Percentiles rank a stretch among this genome's conserved stretches.
Conservation (phyloP, 2,329 filamentous ascomycete species). For the Sclerotinia borealis region DNA sequence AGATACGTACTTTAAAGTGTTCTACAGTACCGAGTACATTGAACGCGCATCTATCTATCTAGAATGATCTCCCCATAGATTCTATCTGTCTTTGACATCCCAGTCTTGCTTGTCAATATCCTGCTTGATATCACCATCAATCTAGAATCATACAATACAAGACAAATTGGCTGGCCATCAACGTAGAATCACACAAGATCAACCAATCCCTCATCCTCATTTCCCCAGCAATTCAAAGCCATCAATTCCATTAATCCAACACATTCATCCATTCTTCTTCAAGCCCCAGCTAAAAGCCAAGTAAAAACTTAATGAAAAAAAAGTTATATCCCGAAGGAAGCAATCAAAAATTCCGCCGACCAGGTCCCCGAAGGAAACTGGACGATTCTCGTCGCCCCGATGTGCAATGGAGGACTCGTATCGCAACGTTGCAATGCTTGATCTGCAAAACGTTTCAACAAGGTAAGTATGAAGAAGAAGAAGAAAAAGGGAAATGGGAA, state of each 20-base stretch:
- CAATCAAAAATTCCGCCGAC: slow-evolving; percentile 35
- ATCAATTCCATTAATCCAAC: no score
- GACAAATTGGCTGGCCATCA: no score
- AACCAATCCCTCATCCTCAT: background rate
- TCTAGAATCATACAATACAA: no score
- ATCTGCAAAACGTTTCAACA: slow-evolving; percentile 26
- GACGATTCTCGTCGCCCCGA: slow-evolving; percentile 42
- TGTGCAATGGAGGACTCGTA: slow-evolving; percentile 52
- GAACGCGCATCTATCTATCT: no score
- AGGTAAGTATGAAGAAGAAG: slow-evolving; percentile 36
- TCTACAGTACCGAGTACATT: no score
- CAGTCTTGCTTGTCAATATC: no score
- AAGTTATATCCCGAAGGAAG: slow-evolving; percentile 13
- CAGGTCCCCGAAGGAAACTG: slow-evolving; percentile 33
- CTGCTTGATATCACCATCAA: no score
- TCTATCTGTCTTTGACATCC: no score
- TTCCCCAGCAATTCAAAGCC: background rate
- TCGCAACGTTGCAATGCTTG: slow-evolving; percentile 27
- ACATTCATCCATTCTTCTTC: slow-evolving; percentile 33
- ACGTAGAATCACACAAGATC: no score
- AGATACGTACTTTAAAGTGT: no score
- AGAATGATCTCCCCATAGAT: no score
- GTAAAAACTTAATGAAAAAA: slow-evolving; percentile 37
- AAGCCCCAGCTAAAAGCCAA: slow-evolving; percentile 30
- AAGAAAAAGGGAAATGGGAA: slow-evolving; percentile 9